Evolutionary conservation across 306 rosid genomes (phyloP), one percentile per base, ranked within the genome.

Genomic region (Malus asiatica): DNA sequence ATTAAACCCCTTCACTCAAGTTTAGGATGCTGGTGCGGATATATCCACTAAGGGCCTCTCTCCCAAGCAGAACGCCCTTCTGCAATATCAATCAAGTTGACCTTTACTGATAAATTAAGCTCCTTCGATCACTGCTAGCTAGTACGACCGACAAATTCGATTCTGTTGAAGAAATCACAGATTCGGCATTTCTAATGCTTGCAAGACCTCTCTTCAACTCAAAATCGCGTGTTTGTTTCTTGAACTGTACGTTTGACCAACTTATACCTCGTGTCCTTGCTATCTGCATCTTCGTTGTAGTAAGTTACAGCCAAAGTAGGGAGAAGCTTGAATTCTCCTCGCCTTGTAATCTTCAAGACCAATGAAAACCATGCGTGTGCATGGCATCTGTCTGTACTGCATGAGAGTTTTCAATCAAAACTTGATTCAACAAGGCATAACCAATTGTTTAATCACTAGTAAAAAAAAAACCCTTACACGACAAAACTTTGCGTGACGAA

Each of bases 301-400:
- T 80, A 92, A 38, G 96, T 62, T 42, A 87, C 77, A 18, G 93
- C 35, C 83, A 52, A 86, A 81, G 88, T 92, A 92, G 51, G 98
- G 98, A 79, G 95, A 29, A 72, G 97, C 93, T 83, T 94, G 95
- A 77, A 91, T 92, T 86, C 98, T 96, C 73, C 91, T 88, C 48
- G 96, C 96, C 83, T 89, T 95, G 83, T 92, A 95, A 89, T 92
- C 96, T 84, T 92, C 96, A 83, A 94, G 94, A 64, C 97, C 93
- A 1, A 96, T 90, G 86, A 92, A 83, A 79, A 90, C 14, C 57
- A 92, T 92, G 84, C 90, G 89, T 32, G 33, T 32, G 33, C 33
- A 32, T 11, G 98, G 98, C 83, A 79, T 78, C 33, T 32, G 33
- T 32, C 75, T 91, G 96, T 45, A 89, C 98, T 92, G 29, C 29